phyloP scores from a whole-genome alignment of 2,329 filamentous ascomycete genomes.

The Talaromyces islandicus region DNA sequence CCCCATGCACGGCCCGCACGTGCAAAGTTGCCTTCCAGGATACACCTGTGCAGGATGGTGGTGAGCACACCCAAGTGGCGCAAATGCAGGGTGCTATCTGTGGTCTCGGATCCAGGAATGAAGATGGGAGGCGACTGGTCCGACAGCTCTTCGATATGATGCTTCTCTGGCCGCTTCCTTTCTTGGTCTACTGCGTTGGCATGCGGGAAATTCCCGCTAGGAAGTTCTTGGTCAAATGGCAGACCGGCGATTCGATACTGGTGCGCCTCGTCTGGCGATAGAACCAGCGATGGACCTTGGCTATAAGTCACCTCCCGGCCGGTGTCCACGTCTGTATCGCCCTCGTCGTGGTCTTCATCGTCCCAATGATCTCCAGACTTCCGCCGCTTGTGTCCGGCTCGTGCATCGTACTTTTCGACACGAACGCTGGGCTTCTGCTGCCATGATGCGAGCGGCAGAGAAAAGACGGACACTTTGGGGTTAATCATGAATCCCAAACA shows the following conservation, averaged over 20 bases:
- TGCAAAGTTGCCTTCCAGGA: constrained; percentile 63
- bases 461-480: constrained; percentile 8
- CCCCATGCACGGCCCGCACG: constrained; percentile 71
- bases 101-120: constrained; percentile 24
- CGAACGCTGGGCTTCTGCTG: constrained; percentile 9
- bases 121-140: constrained; percentile 29
- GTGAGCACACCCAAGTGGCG: constrained; percentile 62
- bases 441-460: constrained; percentile 10
- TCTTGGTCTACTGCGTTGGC: constrained; percentile 9
- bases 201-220: constrained; percentile 38
- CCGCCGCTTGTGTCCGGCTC: constrained; percentile 5
- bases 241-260: constrained; percentile 14
- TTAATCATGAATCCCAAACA: constrained; percentile 6
- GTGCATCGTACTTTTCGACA: constrained; percentile 5
- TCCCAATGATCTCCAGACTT: constrained; percentile 1
- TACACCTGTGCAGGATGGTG: constrained; percentile 64
- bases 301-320: constrained; percentile 3
- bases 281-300: constrained; percentile 12
- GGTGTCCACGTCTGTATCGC: constrained; percentile 6
- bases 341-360: background rate
- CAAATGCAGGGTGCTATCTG: constrained; percentile 31
- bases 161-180: constrained; percentile 11
- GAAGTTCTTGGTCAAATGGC: constrained; percentile 25
- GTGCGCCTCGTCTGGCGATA: constrained; percentile 15
- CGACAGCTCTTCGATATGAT: constrained; percentile 23